Conservation (phyloP, 768 basidiomycete genomes). For the Xerocomus brunneocitrinus region DNA sequence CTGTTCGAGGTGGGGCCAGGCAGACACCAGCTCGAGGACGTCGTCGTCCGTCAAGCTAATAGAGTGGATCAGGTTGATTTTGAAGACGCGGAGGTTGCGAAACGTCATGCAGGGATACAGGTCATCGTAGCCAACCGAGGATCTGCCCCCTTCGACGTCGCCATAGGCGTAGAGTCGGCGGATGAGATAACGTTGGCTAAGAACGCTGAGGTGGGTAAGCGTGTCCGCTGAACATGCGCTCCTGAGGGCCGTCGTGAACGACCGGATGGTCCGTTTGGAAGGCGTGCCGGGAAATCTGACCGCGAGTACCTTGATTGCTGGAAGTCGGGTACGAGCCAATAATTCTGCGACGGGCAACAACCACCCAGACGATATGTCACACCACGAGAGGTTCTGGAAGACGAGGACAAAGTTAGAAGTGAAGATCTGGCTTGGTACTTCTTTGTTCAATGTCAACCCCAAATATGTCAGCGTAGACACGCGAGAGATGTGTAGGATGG, state of each 20-base stretch:
- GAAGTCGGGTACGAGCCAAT: neutral
- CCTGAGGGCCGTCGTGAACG: neutral
- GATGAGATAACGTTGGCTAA: neutral
- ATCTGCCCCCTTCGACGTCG: too few relatives aligned
- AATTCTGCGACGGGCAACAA: neutral
- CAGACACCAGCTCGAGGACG: neutral
- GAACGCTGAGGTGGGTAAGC: constrained; percentile 1
- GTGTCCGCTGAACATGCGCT: neutral
- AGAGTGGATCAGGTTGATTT: neutral
- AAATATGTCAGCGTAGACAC: neutral
- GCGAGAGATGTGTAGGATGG: neutral
- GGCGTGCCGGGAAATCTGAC: neutral
- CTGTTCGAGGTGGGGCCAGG: constrained; percentile 2
- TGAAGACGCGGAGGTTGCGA: neutral
- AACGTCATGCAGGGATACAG: constrained; percentile 1
- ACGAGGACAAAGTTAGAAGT: neutral
- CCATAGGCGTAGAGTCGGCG: neutral
- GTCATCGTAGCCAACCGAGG: neutral
- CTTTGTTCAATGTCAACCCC: neutral
- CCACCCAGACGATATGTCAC: neutral
- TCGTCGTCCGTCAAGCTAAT: neutral
- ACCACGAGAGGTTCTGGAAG: neutral
- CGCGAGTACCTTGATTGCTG: neutral
- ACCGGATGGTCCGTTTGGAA: neutral
- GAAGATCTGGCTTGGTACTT: neutral